These are phyloP conservation scores for Boletus fagicola DNA, from an alignment of 768 basidiomycete species.

Conservation along the genomic window DNA sequence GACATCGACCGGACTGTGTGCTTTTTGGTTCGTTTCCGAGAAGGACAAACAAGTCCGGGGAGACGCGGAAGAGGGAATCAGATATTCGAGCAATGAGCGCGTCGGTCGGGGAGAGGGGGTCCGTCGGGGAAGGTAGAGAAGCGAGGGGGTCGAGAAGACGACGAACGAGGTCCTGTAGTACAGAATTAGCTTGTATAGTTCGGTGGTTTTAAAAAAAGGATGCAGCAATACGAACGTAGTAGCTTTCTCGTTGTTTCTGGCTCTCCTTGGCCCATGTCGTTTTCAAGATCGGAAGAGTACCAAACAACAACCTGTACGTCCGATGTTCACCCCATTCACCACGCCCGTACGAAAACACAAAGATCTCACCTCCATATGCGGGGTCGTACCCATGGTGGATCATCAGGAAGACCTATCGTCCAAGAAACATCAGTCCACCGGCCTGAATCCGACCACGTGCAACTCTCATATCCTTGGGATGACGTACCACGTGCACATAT, in stretches of 20 bases:
- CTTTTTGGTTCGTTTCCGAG: constrained; percentile 55
- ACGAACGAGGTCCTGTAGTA: constrained; percentile 61
- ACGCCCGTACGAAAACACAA: neutral
- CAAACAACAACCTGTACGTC: constrained; percentile 54
- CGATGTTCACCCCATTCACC: constrained; percentile 5
- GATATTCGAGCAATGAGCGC: constrained; percentile 47
- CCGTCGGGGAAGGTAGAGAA: constrained; percentile 41
- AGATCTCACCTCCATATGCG: constrained; percentile 69
- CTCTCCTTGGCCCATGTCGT: constrained; percentile 57
- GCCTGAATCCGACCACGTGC: neutral
- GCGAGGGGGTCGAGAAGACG: constrained; percentile 58
- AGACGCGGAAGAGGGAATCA: constrained; percentile 57
- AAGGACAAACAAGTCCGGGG: constrained; percentile 45
- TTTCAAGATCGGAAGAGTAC: constrained; percentile 57
- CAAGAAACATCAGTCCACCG: constrained; percentile 1
- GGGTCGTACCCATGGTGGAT: constrained; percentile 73
- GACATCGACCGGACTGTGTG: constrained; percentile 37
- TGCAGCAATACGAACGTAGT: constrained; percentile 55
- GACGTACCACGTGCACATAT: constrained; percentile 61
- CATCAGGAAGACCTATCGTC: constrained; percentile 62
- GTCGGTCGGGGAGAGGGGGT: constrained; percentile 44
- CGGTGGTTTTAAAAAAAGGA: neutral
- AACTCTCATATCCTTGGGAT: neutral
- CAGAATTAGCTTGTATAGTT: constrained; percentile 10
- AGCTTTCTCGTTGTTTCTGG: constrained; percentile 60